Percentiles rank a stretch among this genome's conserved stretches.
Evolutionary conservation across 352 stramenopile species (phyloP).

Genomic region (Phytophthora quininea): DNA sequence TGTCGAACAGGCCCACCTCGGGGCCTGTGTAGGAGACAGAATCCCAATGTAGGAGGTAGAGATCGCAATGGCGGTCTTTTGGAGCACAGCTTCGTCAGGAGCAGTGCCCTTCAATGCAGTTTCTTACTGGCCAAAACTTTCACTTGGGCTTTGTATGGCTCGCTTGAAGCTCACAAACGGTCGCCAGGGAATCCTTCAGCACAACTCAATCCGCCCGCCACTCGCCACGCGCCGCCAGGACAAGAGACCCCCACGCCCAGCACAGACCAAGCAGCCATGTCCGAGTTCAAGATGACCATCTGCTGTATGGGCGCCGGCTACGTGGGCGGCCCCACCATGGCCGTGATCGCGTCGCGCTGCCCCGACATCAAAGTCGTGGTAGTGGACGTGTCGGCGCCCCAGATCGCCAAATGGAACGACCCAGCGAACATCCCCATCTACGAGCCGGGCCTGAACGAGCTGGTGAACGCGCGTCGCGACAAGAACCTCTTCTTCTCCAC

Average conservation of each 20-base stretch:
- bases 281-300: slow-evolving; percentile 87
- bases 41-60: too few relatives aligned
- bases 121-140: slow-evolving; percentile 19
- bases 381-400: slow-evolving; percentile 94
- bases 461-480: slow-evolving; percentile 92
- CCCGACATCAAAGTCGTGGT: slow-evolving; percentile 98
- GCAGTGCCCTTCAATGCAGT: slow-evolving; percentile 14
- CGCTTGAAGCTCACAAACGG: not conserved
- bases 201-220: slow-evolving; percentile 37
- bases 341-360: slow-evolving; percentile 98
- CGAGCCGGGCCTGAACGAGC: slow-evolving; percentile 97
- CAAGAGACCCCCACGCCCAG: not conserved
- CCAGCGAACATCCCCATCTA: slow-evolving; percentile 97
- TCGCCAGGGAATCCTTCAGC: too few relatives aligned
- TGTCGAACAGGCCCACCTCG: too few relatives aligned
- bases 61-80: too few relatives aligned
- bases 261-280: slow-evolving; percentile 12
- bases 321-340: slow-evolving; percentile 99
- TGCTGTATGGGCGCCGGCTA: slow-evolving; percentile 99
- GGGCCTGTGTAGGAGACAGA: too few relatives aligned
- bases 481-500: slow-evolving; percentile 99
- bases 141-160: not conserved
- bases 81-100: not conserved
- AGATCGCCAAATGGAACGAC: slow-evolving; percentile 99
- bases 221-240: slow-evolving; percentile 11